Conservation (phyloP, 345 rosid species). For the Dimocarpus longan region DNA sequence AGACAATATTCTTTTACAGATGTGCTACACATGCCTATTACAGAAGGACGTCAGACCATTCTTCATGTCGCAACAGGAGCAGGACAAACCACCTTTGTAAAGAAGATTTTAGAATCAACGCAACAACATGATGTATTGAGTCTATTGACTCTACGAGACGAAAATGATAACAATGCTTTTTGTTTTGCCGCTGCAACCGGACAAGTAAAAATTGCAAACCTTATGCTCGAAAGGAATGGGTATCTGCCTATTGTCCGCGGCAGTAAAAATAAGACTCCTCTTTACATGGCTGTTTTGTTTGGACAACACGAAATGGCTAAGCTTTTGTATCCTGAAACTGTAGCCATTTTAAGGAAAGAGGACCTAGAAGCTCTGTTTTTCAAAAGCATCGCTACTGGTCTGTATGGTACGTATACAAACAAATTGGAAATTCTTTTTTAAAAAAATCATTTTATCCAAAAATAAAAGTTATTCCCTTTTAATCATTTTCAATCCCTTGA, state of each 20-base stretch:
- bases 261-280: neutral
- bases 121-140: neutral
- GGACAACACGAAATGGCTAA: neutral
- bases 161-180: constrained; percentile 6
- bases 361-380: constrained; percentile 1
- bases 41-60: constrained; percentile 5
- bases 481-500: too few relatives aligned
- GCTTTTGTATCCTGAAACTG: neutral
- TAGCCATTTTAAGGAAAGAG: neutral
- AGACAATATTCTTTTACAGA: too few relatives aligned
- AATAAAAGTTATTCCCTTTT: too few relatives aligned
- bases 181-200: neutral
- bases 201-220: neutral
- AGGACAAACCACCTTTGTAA: neutral
- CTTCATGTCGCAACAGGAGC: constrained; percentile 21
- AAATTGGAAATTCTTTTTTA: too few relatives aligned
- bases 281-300: constrained; percentile 11
- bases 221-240: neutral
- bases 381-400: neutral
- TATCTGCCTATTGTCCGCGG: neutral
- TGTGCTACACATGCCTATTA: neutral
- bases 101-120: neutral
- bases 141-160: neutral
- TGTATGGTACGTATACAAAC: neutral
- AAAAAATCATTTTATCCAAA: too few relatives aligned